Evolutionary conservation across 176 grass and related monocot species (phyloP).

Genomic region (Zizania latifolia): DNA sequence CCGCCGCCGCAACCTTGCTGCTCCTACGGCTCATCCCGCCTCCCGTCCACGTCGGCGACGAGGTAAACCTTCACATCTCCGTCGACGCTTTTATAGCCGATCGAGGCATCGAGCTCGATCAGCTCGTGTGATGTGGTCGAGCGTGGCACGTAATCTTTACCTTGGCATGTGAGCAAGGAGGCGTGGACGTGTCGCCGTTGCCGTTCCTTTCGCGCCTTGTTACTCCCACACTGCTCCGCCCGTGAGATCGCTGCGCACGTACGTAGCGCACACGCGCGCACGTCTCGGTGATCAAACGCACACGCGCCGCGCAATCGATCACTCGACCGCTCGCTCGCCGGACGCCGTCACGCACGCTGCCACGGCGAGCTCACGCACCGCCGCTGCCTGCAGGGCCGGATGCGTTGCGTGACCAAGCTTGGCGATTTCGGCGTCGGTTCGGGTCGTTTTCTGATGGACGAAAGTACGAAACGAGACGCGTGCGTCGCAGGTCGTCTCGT

Average conservation of each 20-base stretch:
- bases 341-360: no score
- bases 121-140: neutral
- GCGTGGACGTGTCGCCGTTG: constrained; percentile 31
- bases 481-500: neutral
- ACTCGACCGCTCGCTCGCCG: neutral
- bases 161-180: constrained; percentile 31
- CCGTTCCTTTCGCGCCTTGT: constrained; percentile 29
- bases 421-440: neutral
- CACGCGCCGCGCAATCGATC: no score
- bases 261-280: no score
- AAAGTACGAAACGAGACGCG: no score
- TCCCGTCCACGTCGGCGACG: neutral
- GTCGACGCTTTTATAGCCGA: neutral
- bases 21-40: neutral
- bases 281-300: no score
- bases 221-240: neutral
- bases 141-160: neutral
- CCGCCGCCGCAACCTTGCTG: neutral
- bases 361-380: no score
- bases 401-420: neutral
- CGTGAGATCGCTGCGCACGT: constrained; percentile 4
- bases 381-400: no score
- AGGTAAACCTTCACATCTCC: neutral
- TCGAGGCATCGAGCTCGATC: neutral
- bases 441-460: neutral